Base-by-base conservation (phyloP, 345 rosid genomes). In the Erodium maritimum region DNA sequence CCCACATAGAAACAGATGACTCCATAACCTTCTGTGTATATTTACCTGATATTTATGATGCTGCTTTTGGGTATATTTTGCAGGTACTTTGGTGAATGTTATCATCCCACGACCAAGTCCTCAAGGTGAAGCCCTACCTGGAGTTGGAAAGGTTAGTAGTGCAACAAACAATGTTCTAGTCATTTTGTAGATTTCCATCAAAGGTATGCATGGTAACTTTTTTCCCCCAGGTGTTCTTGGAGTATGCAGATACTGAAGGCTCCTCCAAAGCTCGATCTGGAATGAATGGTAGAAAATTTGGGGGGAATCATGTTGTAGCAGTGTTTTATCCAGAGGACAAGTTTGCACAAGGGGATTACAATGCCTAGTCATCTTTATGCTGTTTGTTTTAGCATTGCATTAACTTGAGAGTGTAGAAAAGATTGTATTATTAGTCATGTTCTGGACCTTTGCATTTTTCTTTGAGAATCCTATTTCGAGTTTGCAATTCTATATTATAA, bases 241-340 rank as follows among this genome's bases (percentile, higher is more conserved):
- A 80, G 73, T 91, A 85, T 68, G 81, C 74, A 0, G 95, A 91
- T 63, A 64, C 66, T 9, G 96, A 86, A 20, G 81, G 90, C 21
- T 56, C 90, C 10, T 20, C 82, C 46, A 78, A 75, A 64, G 93
- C 95, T n/a, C 75, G 86, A 55, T 52, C 68, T 0, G 88, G 86
- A 56, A 76, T 90, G 84, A 85, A 90, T 46, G 97, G 95, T 48
- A 74, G 94, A 64, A 90, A 78, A 65, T 90, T 87, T 65, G 94
- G 86, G 16, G 94, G 94, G 46, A 90, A 86, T 68, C 73, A 78
- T 65, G 95, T 86, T 18, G 77, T 76, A 59, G 97, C 96, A 2
- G 86, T 86, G 48, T 88, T 75, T 60, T 82, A 73, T 68, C 83
- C 86, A 0, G 95, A 86, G 61, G 78, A 78, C 71, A 82, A 77